Evolutionary conservation across 2,329 filamentous ascomycete species (phyloP).

Genomic region (Penicillium janthinellum): DNA sequence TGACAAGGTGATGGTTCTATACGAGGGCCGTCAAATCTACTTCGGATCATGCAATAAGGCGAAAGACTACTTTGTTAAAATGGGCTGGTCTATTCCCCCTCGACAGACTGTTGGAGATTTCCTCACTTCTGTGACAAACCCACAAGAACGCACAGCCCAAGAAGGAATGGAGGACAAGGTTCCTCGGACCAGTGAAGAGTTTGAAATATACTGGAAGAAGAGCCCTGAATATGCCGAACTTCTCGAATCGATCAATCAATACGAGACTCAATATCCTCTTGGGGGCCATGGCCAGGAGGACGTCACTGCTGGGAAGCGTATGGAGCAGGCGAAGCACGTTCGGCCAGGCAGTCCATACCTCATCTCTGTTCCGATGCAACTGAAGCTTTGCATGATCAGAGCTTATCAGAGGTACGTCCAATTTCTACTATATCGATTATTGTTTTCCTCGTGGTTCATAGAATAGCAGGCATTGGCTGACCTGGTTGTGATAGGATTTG

Average conservation of each 20-base stretch:
- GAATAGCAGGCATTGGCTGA: too few species aligned
- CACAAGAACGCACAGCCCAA: slow-evolving; percentile 58
- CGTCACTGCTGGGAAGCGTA: slow-evolving; percentile 28
- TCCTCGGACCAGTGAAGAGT: slow-evolving; percentile 69
- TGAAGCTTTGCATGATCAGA: slow-evolving; percentile 78
- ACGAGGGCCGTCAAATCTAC: slow-evolving; percentile 77
- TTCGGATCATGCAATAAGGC: slow-evolving; percentile 66
- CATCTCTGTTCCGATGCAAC: slow-evolving; percentile 73
- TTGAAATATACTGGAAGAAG: slow-evolving; percentile 55
- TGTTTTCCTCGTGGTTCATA: too few species aligned
- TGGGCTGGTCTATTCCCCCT: slow-evolving; percentile 68
- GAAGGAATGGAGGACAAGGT: slow-evolving; percentile 63
- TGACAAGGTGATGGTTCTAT: slow-evolving; percentile 73
- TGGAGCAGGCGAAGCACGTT: slow-evolving; percentile 42
- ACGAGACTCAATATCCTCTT: slow-evolving; percentile 33
- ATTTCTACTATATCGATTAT: too few species aligned
- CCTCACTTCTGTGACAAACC: slow-evolving; percentile 68
- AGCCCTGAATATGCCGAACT: slow-evolving; percentile 36
- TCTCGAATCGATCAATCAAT: slow-evolving; percentile 37
- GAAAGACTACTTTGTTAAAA: slow-evolving; percentile 65
- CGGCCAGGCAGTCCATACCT: slow-evolving; percentile 65
- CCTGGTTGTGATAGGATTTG: slow-evolving; percentile 50
- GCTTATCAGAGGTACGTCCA: slow-evolving; percentile 65
- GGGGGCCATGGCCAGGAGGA: slow-evolving; percentile 35
- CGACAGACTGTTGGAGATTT: slow-evolving; percentile 72